phyloP scores from a whole-genome alignment of 2,329 filamentous ascomycete species.

The Arachnomyces sp. region DNA sequence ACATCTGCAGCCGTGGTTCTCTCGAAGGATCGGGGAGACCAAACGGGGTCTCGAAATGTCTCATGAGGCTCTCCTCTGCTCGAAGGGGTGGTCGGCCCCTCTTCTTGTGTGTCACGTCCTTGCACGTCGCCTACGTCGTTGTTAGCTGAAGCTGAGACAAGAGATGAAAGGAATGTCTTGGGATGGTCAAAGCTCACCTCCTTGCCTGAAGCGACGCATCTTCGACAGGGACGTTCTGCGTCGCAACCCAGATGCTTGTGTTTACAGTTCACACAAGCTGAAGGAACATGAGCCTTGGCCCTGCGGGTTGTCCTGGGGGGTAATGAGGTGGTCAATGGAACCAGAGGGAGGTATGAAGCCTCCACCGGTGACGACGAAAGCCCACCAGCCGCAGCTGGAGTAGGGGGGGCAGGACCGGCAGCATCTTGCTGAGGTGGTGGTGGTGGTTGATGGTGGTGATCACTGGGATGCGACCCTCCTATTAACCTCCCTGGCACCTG shows the following conservation, averaged over 20 bases:
- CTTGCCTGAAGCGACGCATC: constrained; percentile 30
- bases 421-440: background rate
- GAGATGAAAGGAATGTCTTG: background rate
- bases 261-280: constrained; percentile 33
- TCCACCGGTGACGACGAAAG: no score
- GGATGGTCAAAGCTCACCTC: constrained; percentile 20
- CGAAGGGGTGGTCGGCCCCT: constrained; percentile 25
- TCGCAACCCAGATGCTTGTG: constrained; percentile 32
- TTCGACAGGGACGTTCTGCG: constrained; percentile 25
- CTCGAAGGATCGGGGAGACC: constrained; percentile 7
- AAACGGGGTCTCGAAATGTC: constrained; percentile 11
- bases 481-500: no score
- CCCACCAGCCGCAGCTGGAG: constrained; percentile 1
- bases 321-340: constrained; percentile 11
- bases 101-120: constrained; percentile 30
- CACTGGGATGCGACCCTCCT: no score
- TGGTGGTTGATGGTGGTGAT: background rate
- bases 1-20: constrained; percentile 3
- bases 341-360: constrained; percentile 3
- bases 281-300: constrained; percentile 30
- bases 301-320: constrained; percentile 24
- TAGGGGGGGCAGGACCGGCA: constrained; percentile 4
- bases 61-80: constrained; percentile 18
- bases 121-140: constrained; percentile 19
- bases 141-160: background rate